phyloP scores from a whole-genome alignment of 352 stramenopile genomes.

The Blastocystis hominis region DNA sequence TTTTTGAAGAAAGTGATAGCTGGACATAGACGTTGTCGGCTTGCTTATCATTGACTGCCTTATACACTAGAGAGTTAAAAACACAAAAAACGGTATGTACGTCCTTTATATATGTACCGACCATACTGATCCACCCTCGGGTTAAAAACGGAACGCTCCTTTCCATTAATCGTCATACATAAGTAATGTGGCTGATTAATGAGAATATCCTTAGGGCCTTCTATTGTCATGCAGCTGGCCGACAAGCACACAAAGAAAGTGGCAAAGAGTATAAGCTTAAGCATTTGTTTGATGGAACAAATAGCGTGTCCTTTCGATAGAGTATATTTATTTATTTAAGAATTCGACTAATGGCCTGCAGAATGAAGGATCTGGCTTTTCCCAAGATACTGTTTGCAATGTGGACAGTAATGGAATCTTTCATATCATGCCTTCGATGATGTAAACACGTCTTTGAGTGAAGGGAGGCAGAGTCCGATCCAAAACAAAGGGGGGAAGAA shows the following conservation, averaged over 20 bases:
- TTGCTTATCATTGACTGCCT: neutral
- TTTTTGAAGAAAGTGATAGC: neutral
- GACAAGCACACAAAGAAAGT: neutral
- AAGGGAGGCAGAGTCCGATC: neutral
- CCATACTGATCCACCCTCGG: constrained; percentile 60
- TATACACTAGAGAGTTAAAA: constrained; percentile 16
- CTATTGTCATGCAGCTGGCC: neutral
- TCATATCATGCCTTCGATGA: neutral
- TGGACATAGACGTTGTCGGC: neutral
- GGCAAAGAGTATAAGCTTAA: neutral
- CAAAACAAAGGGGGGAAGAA: neutral
- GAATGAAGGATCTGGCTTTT: neutral
- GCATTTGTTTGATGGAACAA: neutral
- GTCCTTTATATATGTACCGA: constrained; percentile 15
- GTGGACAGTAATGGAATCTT: neutral
- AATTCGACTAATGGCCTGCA: neutral
- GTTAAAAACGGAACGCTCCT: constrained; percentile 55
- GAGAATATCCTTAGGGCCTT: neutral
- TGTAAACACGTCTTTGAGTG: neutral
- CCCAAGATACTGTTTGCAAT: neutral
- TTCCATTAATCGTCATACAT: constrained; percentile 61
- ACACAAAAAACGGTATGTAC: neutral
- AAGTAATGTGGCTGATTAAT: constrained; percentile 59
- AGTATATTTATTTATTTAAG: neutral
- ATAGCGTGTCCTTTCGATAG: neutral